phyloP scores from a whole-genome alignment of 75 land plant genomes.

The Larix kaempferi region DNA sequence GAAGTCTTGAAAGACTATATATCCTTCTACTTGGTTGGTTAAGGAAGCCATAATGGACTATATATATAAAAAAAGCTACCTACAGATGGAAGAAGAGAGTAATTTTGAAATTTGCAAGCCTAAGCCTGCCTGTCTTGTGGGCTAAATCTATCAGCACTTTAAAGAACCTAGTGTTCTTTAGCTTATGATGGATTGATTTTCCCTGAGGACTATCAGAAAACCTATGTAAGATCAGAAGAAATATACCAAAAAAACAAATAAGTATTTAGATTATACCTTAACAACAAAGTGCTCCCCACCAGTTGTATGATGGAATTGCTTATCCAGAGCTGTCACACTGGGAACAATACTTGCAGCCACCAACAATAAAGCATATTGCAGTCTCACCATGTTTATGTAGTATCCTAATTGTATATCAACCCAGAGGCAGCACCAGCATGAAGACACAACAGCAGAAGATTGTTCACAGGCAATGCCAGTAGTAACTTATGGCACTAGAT shows the following conservation, averaged over 20 bases:
- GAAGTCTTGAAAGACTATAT: no score
- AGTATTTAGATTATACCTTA: not conserved
- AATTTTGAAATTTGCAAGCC: no score
- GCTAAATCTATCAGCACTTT: no score
- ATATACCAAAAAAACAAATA: not conserved
- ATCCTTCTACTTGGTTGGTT: no score
- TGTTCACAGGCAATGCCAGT: not conserved
- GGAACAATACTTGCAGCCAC: conserved; percentile 1
- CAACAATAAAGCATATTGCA: not conserved
- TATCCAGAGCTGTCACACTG: conserved; percentile 10
- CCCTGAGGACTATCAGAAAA: no score
- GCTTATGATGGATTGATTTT: no score
- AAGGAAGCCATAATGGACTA: no score
- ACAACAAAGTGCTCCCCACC: not conserved
- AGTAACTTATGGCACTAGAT: not conserved
- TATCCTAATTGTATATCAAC: not conserved
- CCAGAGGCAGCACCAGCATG: not conserved
- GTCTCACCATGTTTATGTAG: not conserved
- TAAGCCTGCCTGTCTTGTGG: no score
- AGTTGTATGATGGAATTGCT: not conserved
- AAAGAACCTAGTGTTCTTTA: no score
- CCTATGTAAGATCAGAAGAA: not conserved
- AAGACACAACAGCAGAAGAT: not conserved
- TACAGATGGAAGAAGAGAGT: no score
- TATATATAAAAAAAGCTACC: no score